phyloP scores from a whole-genome alignment of 2,329 filamentous ascomycete genomes.

The Diaporthe ilicicola region DNA sequence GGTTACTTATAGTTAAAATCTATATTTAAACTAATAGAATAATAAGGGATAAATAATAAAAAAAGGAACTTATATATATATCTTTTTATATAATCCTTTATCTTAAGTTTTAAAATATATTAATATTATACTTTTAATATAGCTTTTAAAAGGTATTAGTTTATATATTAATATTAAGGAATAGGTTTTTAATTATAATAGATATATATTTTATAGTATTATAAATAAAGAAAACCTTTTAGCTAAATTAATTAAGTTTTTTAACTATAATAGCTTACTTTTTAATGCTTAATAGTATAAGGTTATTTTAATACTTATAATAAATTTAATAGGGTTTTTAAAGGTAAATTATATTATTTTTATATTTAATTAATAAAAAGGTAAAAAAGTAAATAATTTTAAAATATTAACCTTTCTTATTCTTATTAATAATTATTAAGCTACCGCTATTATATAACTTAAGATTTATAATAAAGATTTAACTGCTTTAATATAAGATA shows the following conservation, averaged over 20 bases:
- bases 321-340: background rate
- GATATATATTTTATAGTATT: background rate
- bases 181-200: background rate
- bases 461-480: too few relatives aligned
- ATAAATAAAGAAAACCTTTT: background rate
- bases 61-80: background rate
- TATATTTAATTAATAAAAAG: background rate
- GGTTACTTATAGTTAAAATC: background rate
- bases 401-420: background rate
- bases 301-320: too few relatives aligned
- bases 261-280: too few relatives aligned
- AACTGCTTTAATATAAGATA: background rate
- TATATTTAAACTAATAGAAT: background rate
- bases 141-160: background rate
- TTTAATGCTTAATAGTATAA: background rate
- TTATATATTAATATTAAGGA: background rate
- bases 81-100: too few relatives aligned
- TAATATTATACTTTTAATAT: background rate
- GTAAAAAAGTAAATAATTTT: background rate
- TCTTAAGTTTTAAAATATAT: background rate
- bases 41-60: background rate
- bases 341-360: background rate
- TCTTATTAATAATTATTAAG: background rate
- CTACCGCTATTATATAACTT: background rate
- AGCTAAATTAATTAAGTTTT: background rate